A percentile compares a stretch with the other conserved stretches of the same genome.
Evolutionary conservation across 441 rosid genomes (phyloP).

Genomic region (Arabidopsis lyrata): DNA sequence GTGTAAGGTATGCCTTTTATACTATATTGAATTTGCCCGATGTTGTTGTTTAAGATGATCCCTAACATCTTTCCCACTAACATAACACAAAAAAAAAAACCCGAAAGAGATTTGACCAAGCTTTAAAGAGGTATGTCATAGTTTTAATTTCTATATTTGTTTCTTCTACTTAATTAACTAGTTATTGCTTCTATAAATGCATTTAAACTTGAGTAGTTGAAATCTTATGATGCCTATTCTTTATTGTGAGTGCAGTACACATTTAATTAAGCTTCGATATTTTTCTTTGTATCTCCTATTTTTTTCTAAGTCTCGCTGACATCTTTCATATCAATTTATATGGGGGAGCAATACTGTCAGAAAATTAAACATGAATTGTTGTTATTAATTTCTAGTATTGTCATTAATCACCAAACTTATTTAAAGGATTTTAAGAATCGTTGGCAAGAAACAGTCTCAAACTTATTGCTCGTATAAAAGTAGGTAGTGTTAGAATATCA

Average conservation of each 20-base stretch:
- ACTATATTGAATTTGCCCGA: background rate
- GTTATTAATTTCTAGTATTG: background rate
- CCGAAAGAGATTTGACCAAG: constrained; percentile 16
- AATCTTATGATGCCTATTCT: constrained; percentile 40
- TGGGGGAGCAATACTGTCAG: constrained; percentile 38
- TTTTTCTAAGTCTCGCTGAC: constrained; percentile 25
- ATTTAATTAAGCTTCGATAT: constrained; percentile 40
- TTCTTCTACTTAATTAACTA: constrained; percentile 10
- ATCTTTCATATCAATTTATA: constrained; percentile 38
- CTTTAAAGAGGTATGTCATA: constrained; percentile 31
- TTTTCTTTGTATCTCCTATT: constrained; percentile 14
- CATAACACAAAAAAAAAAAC: background rate
- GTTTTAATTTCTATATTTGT: constrained; percentile 21
- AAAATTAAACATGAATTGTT: constrained; percentile 17
- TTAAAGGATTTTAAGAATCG: background rate
- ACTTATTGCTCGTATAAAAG: background rate
- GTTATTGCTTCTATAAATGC: constrained; percentile 41
- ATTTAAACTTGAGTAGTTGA: constrained; percentile 45
- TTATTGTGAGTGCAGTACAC: constrained; percentile 43
- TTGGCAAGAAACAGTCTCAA: background rate
- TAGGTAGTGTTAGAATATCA: background rate
- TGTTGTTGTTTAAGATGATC: constrained; percentile 28
- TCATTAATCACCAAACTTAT: constrained; percentile 7
- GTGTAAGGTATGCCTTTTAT: constrained; percentile 1
- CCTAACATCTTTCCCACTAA: constrained; percentile 2